These are phyloP conservation scores for Yamadazyma paraphyllophila DNA, from an alignment of 805 yeast genomes.

Conservation along the genomic window DNA sequence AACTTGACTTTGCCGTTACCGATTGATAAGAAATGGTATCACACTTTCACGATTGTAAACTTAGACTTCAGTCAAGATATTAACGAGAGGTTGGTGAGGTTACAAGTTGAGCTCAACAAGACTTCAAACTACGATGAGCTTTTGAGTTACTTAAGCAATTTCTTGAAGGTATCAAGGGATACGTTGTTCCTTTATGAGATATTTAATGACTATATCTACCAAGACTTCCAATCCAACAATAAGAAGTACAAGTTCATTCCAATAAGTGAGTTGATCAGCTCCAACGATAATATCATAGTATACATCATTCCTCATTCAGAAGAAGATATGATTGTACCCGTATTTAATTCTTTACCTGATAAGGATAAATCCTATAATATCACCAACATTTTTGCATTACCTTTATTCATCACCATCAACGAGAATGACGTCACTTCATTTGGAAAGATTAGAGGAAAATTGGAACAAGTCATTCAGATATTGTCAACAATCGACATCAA, in stretches of 20 bases:
- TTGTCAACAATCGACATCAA: slow-evolving; percentile 24
- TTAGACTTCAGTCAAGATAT: slow-evolving; percentile 22
- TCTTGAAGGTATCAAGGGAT: slow-evolving; percentile 29
- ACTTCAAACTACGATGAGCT: slow-evolving; percentile 63
- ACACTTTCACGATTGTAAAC: slow-evolving; percentile 62
- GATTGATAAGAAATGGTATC: slow-evolving; percentile 67
- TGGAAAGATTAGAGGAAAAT: slow-evolving; percentile 54
- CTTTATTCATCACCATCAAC: slow-evolving; percentile 64
- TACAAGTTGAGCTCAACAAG: slow-evolving; percentile 74
- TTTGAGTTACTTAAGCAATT: slow-evolving; percentile 56
- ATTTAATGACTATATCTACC: slow-evolving; percentile 66
- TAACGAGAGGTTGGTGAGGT: slow-evolving; percentile 23
- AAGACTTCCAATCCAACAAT: slow-evolving; percentile 61
- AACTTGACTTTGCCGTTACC: slow-evolving; percentile 91
- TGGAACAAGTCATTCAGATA: slow-evolving; percentile 40
- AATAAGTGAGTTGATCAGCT: slow-evolving; percentile 61
- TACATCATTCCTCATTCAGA: slow-evolving; percentile 53
- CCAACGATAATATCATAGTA: slow-evolving; percentile 62
- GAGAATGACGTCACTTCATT: slow-evolving; percentile 54
- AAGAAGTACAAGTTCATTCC: slow-evolving; percentile 58
- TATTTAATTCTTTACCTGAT: slow-evolving; percentile 46
- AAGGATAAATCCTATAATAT: slow-evolving; percentile 32
- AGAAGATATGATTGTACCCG: slow-evolving; percentile 51
- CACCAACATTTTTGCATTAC: slow-evolving; percentile 64
- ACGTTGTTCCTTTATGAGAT: slow-evolving; percentile 40